A percentile compares a stretch with the other conserved stretches of the same genome.
phyloP scores from a whole-genome alignment of 495 filamentous ascomycete species.

The Annulohypoxylon moriforme region DNA sequence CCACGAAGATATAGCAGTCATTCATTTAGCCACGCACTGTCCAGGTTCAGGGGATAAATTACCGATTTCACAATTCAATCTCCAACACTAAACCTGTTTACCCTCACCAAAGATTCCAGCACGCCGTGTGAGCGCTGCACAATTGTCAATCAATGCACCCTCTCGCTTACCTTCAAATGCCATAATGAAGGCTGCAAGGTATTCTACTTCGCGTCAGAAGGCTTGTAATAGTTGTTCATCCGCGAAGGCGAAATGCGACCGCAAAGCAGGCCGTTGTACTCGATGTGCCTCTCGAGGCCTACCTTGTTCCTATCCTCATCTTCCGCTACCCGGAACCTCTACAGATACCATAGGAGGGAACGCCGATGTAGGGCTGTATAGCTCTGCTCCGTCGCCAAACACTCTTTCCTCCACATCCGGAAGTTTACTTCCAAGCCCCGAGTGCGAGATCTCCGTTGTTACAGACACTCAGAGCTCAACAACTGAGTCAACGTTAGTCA shows the following conservation, averaged over 20 bases:
- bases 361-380: not conserved
- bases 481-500: not conserved
- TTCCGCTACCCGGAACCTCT: not conserved
- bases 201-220: conserved; percentile 57
- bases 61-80: too few relatives aligned
- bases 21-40: too few relatives aligned
- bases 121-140: not conserved
- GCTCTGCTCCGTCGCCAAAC: conserved; percentile 8
- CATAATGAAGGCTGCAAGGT: conserved; percentile 52
- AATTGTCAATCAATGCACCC: not conserved
- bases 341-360: not conserved
- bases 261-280: conserved; percentile 46
- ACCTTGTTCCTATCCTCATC: conserved; percentile 36
- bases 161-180: not conserved
- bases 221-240: conserved; percentile 56
- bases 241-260: conserved; percentile 59
- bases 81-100: not conserved
- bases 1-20: too few relatives aligned
- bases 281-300: conserved; percentile 46
- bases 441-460: not conserved
- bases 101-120: not conserved
- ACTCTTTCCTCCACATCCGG: conserved; percentile 1
- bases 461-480: not conserved
- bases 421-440: conserved; percentile 10
- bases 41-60: too few relatives aligned